Percentiles rank a stretch among this genome's conserved stretches.
These are phyloP conservation scores for Aspergillus homomorphus DNA, from an alignment of 495 filamentous ascomycete genomes.

Conservation along the genomic window DNA sequence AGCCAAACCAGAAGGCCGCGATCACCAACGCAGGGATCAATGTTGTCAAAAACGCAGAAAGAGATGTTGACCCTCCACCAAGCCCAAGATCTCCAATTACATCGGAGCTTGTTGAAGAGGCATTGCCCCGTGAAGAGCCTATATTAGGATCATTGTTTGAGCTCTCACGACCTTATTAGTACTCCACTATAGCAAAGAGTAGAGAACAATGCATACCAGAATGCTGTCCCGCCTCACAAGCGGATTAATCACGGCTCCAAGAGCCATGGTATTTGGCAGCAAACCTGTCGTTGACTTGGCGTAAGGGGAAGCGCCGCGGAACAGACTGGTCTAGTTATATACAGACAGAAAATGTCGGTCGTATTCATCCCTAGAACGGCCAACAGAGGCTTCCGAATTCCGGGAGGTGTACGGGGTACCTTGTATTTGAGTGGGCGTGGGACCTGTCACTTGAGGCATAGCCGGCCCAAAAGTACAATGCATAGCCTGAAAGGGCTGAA, in stretches of 20 bases:
- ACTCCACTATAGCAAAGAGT: not conserved
- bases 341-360: not conserved
- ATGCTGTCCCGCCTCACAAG: conserved; percentile 15
- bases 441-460: conserved; percentile 30
- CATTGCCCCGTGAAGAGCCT: conserved; percentile 42
- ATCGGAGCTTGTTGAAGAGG: conserved; percentile 37
- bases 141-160: conserved; percentile 43
- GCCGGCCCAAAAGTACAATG: conserved; percentile 3
- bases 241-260: conserved; percentile 8
- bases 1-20: conserved; percentile 59
- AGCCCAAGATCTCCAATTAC: conserved; percentile 29
- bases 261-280: conserved; percentile 12
- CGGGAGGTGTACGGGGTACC: not conserved
- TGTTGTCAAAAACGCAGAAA: conserved; percentile 63
- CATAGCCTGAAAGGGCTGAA: conserved; percentile 11
- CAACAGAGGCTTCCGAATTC: conserved; percentile 9
- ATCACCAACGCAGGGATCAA: conserved; percentile 65
- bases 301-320: not conserved
- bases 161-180: conserved; percentile 23
- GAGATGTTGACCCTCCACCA: conserved; percentile 32
- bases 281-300: conserved; percentile 6
- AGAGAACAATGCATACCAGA: conserved; percentile 12
- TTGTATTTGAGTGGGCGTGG: conserved; percentile 10
- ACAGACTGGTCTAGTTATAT: not conserved
- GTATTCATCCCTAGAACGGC: conserved; percentile 10